phyloP scores from a whole-genome alignment of 2,329 filamentous ascomycete species.

The Xylaria sp. region DNA sequence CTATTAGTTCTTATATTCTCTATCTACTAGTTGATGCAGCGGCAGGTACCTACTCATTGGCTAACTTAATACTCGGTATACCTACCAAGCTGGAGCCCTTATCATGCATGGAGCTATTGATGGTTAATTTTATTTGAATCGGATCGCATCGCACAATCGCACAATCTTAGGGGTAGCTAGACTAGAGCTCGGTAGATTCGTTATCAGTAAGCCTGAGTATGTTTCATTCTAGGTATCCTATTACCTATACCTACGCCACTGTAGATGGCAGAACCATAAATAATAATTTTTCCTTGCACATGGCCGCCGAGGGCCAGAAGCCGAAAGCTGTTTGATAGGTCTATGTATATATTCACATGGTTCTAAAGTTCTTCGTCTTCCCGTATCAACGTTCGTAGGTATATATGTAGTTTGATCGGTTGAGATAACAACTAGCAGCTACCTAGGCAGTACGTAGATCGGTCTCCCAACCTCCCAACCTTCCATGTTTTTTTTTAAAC shows the following conservation, averaged over 20 bases:
- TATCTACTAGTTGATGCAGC: too few species aligned
- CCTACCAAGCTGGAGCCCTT: background rate
- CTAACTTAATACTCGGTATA: background rate
- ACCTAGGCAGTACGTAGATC: background rate
- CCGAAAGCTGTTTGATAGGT: background rate
- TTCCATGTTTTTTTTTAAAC: background rate
- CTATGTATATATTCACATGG: background rate
- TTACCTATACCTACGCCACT: background rate
- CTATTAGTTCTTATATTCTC: too few species aligned
- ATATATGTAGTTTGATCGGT: background rate
- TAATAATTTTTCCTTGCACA: background rate
- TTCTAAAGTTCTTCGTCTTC: background rate
- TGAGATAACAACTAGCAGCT: background rate
- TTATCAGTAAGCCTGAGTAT: background rate
- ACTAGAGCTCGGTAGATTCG: background rate
- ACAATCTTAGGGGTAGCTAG: background rate
- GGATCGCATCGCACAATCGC: background rate
- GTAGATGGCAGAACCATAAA: background rate
- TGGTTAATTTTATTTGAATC: background rate
- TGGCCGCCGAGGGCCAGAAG: background rate
- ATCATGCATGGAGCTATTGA: constrained; percentile 4
- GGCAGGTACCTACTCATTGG: background rate
- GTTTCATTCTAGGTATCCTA: too few species aligned
- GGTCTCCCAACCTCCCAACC: background rate
- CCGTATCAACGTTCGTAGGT: background rate